Base-by-base conservation (phyloP, 148 eudicot species). In the Tetragonia tetragonoides region DNA sequence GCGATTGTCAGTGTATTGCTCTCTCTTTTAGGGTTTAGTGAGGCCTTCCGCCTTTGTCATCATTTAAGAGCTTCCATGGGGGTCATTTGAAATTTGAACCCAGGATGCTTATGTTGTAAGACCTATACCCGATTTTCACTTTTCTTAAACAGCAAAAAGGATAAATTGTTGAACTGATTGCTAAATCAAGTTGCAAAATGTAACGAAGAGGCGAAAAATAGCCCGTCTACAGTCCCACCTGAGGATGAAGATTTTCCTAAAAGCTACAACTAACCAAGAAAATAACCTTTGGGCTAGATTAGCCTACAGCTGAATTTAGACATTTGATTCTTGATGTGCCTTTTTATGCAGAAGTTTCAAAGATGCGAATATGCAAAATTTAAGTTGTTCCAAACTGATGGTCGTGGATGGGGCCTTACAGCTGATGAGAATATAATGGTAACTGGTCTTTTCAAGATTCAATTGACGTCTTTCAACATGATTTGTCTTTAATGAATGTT, bases 401-500 rank as follows among this genome's bases (percentile, higher is more conserved):
- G 97, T 79, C 93, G 98, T 73, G 98, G 98, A 72, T 90, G 95
- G 90, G 98, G 98, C 73, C 95, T 94, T 89, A 82, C 85, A 72
- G 97, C 98, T 77, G 95, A 88, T 84, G 91, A 92, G 82, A 67
- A 88, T 75, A 88, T 94, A 34, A 87, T 89, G 97, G 97, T 92
- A 83, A 75, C 41, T 16, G n/a, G 12, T 61, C 20, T n/a, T 49
- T 14, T 71, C 65, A 2, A 28, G 34, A 28, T 28, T 28, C 34
- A 28, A 49, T 59, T 4, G 12, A 21, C 6, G 17, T 17, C 16
- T 59, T 34, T 49, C 38, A 64, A 41, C 24, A 61, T 71, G 23
- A 37, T 68, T 17, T 72, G 28, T 39, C 20, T 11, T 67, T 3
- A 17, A 10, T 2, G 38, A 47, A 5, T 81, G 68, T 7, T 63